Conservation (phyloP, 2,329 filamentous ascomycete species). For the Septoria linicola region DNA sequence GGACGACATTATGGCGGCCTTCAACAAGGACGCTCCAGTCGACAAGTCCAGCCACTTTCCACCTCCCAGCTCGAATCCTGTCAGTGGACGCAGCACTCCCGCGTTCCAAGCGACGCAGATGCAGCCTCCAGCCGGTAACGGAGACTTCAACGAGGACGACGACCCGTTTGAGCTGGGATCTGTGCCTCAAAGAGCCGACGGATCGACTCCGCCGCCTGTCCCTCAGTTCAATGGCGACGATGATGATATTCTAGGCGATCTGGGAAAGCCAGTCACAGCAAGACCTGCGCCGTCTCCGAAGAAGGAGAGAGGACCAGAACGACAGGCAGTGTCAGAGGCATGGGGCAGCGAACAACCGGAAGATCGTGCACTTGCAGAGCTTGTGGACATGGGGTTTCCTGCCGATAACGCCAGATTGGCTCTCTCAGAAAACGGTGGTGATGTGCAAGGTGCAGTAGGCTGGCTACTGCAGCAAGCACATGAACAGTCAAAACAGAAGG, state of each 20-base stretch:
- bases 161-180: constrained; percentile 78
- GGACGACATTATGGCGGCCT: constrained; percentile 62
- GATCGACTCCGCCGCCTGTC: constrained; percentile 26
- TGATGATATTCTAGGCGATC: constrained; percentile 62
- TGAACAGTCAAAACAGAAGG: constrained; percentile 72
- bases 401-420: constrained; percentile 79
- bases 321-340: constrained; percentile 9
- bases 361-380: constrained; percentile 78
- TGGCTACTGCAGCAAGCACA: constrained; percentile 92
- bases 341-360: constrained; percentile 21
- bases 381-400: constrained; percentile 93
- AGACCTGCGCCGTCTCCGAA: constrained; percentile 28
- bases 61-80: constrained; percentile 38
- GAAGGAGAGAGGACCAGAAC: constrained; percentile 1
- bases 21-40: constrained; percentile 59
- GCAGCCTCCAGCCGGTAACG: constrained; percentile 6
- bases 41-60: constrained; percentile 61
- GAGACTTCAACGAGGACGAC: constrained; percentile 61
- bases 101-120: constrained; percentile 19
- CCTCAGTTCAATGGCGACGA: constrained; percentile 43
- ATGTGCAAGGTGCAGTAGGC: constrained; percentile 83
- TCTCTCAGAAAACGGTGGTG: constrained; percentile 74
- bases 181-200: constrained; percentile 27
- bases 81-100: constrained; percentile 46
- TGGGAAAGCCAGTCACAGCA: constrained; percentile 59